phyloP scores from a whole-genome alignment of 1,139 yeast species.

The Suhomyces coccinellae region DNA sequence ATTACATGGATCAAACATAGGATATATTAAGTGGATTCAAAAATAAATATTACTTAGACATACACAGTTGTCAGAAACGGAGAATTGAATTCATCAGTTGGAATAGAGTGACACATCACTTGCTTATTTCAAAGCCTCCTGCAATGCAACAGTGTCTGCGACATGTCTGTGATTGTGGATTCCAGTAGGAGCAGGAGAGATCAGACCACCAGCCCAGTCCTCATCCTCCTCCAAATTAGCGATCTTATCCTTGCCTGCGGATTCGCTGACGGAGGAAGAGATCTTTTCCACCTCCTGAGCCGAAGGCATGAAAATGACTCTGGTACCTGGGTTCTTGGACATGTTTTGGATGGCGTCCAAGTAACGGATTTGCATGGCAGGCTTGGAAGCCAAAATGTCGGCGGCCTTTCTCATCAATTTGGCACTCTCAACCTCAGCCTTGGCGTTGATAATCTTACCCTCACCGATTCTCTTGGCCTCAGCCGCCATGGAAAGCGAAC shows the following conservation, averaged over 20 bases:
- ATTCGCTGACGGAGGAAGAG: constrained; percentile 14
- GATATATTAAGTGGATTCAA: too few relatives aligned
- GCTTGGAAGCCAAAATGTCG: constrained; percentile 70
- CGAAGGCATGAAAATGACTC: constrained; percentile 75
- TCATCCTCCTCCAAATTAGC: constrained; percentile 19
- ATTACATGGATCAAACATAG: too few relatives aligned
- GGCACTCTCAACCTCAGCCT: constrained; percentile 76
- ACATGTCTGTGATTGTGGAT: constrained; percentile 12
- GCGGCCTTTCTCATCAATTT: constrained; percentile 80
- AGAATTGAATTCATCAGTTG: background rate
- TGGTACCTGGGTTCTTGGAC: constrained; percentile 62
- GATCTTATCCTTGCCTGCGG: constrained; percentile 8
- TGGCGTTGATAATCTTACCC: constrained; percentile 72
- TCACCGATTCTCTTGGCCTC: constrained; percentile 79
- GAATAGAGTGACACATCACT: background rate
- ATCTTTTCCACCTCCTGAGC: constrained; percentile 43
- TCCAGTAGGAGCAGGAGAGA: constrained; percentile 9
- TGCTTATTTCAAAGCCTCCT: constrained; percentile 18
- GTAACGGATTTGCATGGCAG: constrained; percentile 80
- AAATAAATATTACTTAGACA: too few relatives aligned
- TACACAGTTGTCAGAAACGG: background rate
- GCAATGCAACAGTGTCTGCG: constrained; percentile 20
- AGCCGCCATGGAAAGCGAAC: constrained; percentile 71
- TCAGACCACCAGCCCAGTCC: constrained; percentile 17
- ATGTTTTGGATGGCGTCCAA: constrained; percentile 78